Percentiles rank a stretch among this genome's conserved stretches.
phyloP scores from a whole-genome alignment of 2,329 filamentous ascomycete species.

The Periconia sp. region DNA sequence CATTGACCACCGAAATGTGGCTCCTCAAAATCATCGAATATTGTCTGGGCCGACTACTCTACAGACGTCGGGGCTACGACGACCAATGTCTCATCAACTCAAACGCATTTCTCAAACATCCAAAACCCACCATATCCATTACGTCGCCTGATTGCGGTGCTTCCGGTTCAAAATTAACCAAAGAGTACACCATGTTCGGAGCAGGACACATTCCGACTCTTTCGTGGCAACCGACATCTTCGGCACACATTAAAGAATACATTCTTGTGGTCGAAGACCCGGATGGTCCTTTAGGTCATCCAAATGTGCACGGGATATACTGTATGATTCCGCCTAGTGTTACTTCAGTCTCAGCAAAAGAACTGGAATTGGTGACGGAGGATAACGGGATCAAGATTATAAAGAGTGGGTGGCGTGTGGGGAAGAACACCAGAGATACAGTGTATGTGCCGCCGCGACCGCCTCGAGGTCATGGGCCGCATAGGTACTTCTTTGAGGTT shows the following conservation, averaged over 20 bases:
- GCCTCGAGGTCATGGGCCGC: slow-evolving; percentile 53
- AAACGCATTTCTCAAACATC: not conserved
- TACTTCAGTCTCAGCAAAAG: not conserved
- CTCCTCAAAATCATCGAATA: slow-evolving; percentile 3
- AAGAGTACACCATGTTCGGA: slow-evolving; percentile 2
- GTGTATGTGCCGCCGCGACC: slow-evolving; percentile 53
- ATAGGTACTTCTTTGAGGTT: slow-evolving; percentile 57
- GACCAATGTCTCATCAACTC: slow-evolving; percentile 5
- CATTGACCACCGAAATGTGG: not conserved
- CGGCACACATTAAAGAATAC: not conserved
- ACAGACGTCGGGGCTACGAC: slow-evolving; percentile 6
- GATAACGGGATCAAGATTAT: slow-evolving; percentile 18
- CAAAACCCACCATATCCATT: slow-evolving; percentile 2
- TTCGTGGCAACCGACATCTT: not conserved
- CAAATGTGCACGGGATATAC: slow-evolving; percentile 6
- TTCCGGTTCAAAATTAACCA: not conserved
- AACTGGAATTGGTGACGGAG: slow-evolving; percentile 2
- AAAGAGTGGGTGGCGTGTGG: slow-evolving; percentile 52
- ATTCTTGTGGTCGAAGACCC: slow-evolving; percentile 6
- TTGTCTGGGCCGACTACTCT: slow-evolving; percentile 4
- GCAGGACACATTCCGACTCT: slow-evolving; percentile 2
- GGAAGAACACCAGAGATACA: slow-evolving; percentile 43
- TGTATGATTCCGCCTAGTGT: slow-evolving; percentile 1
- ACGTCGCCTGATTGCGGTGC: slow-evolving; percentile 5
- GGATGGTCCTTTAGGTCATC: slow-evolving; percentile 2